phyloP scores from a whole-genome alignment of 2,329 filamentous ascomycete species.

The Uncinocarpus reesii region DNA sequence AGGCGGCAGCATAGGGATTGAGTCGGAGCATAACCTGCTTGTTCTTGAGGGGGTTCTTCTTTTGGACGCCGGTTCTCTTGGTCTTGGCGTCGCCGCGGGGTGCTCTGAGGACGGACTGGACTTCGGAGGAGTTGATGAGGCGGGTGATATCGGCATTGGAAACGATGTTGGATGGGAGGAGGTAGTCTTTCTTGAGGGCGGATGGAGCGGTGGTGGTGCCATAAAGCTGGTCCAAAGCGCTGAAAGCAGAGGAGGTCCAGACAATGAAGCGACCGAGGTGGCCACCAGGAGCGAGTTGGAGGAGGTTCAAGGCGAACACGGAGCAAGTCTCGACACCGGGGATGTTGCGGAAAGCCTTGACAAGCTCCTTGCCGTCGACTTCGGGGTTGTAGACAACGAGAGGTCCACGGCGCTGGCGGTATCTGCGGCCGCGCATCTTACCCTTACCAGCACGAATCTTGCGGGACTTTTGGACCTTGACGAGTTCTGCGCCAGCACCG shows the following conservation, averaged over 20 bases:
- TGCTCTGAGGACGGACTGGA: constrained; percentile 87
- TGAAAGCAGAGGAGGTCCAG: constrained; percentile 96
- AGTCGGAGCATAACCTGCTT: constrained; percentile 97
- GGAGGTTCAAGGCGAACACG: constrained; percentile 90
- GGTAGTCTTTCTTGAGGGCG: constrained; percentile 97
- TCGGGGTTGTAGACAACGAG: constrained; percentile 96
- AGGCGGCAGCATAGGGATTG: constrained; percentile 93
- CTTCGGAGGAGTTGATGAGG: constrained; percentile 98
- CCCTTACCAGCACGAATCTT: constrained; percentile 98
- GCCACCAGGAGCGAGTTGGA: constrained; percentile 97
- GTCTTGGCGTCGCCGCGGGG: constrained; percentile 82
- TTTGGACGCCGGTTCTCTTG: constrained; percentile 86
- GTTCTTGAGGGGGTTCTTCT: constrained; percentile 99
- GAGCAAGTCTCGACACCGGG: constrained; percentile 93
- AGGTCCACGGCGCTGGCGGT: constrained; percentile 95
- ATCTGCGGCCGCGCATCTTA: constrained; percentile 92
- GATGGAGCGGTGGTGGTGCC: constrained; percentile 82
- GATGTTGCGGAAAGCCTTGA: constrained; percentile 96
- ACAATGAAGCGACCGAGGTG: constrained; percentile 98
- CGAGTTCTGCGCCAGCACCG: constrained; percentile 79
- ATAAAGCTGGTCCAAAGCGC: constrained; percentile 94
- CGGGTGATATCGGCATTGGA: constrained; percentile 90
- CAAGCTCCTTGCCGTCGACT: constrained; percentile 86
- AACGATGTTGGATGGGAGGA: constrained; percentile 85
- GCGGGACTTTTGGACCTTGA: constrained; percentile 92